Base-by-base conservation (phyloP, 2,329 filamentous ascomycete genomes). In the Plectosphaerella plurivora region DNA sequence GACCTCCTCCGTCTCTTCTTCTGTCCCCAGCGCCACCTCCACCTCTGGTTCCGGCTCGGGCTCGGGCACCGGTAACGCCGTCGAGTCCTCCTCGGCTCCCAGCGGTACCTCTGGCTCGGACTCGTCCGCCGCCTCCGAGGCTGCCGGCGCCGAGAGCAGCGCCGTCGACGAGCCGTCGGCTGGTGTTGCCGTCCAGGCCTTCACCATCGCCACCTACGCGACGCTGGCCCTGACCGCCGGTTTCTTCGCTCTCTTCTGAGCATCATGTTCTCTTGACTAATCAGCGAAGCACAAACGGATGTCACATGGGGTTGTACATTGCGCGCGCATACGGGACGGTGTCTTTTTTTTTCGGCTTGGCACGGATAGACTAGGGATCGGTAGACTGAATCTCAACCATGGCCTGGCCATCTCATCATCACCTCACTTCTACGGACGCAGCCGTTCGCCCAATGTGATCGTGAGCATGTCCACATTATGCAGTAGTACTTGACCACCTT, bases 1-100 rank as follows among this genome's bases (percentile, higher is more conserved):
- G 44, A 59, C 63, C 16, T 51, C 60, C 45, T 53, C 61, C 28
- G 39, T 60, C 37, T 52, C 61, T 41, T 54, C 60, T 20, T 49
- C 57, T 14, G 48, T 57, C 39, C 53, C 59, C 36, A 50, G 54
- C 45, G 54, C 51, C 50, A 50, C 57, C 18, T 53, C 55, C 22
- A 52, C 59, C 45, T 18, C 36, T 49, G 41, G 20, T 11, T 37
- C 46, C 18, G 52, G 51, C 42, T 54, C 55, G 10, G 53, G 51
- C 15, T 52, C 48, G 33, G 57, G 51, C 49, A 51, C 56, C n/a
- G 53, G 50, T 37, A 45, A 49, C 33, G 52, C 49, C 47, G 28
- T 33, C 28, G 28, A 33, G 28, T 33, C 28, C 28, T 33, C 28
- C 28, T 9, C 8, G 28, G 28, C 28, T 33, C 49, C 59, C 20